These are phyloP conservation scores for Penicillium polonicum DNA, from an alignment of 2,329 filamentous ascomycete genomes.

Conservation along the genomic window DNA sequence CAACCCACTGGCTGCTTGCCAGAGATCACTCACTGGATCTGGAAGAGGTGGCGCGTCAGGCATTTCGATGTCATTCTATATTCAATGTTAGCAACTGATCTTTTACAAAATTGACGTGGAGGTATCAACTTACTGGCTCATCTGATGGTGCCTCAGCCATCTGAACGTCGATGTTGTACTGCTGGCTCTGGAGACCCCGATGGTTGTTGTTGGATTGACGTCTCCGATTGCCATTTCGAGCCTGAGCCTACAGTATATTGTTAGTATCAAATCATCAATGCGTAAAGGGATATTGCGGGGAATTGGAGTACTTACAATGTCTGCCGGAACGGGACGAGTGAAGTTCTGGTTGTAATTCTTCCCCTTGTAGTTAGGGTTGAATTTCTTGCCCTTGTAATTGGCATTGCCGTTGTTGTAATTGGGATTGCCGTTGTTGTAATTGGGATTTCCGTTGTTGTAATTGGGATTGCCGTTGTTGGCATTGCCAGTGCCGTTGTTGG, in stretches of 20 bases:
- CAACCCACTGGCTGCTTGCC: background rate
- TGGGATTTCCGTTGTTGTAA: background rate
- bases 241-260: background rate
- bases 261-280: background rate
- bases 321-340: background rate
- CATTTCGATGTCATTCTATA: conserved; percentile 17
- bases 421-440: background rate
- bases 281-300: background rate
- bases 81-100: background rate
- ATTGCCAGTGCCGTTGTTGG: background rate
- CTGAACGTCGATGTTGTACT: background rate
- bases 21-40: conserved; percentile 4
- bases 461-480: background rate
- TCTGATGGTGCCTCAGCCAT: conserved; percentile 1
- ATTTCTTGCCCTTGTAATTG: background rate
- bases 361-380: conserved; percentile 1
- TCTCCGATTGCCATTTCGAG: background rate
- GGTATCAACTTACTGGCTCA: conserved; percentile 1
- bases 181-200: background rate
- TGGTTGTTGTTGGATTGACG: background rate
- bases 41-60: conserved; percentile 14
- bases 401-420: too few relatives aligned
- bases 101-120: background rate
- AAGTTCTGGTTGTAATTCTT: background rate
- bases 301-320: background rate